Evolutionary conservation across 495 filamentous ascomycete species (phyloP).

Genomic region (Tuber umbilicatum): DNA sequence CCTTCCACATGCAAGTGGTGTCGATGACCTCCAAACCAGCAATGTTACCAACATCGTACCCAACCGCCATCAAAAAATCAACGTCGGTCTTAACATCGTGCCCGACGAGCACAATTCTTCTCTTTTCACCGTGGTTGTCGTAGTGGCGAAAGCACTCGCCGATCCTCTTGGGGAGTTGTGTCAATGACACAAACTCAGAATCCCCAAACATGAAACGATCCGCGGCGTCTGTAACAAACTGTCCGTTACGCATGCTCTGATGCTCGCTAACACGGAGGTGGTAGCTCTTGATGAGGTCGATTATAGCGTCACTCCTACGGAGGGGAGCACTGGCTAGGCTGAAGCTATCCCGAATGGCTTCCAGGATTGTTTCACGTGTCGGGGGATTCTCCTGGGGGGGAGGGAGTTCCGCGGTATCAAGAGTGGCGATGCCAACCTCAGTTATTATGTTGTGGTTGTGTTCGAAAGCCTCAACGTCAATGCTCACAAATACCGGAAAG

Average conservation of each 20-base stretch:
- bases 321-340: conserved; percentile 17
- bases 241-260: conserved; percentile 54
- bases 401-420: conserved; percentile 62
- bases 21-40: conserved; percentile 61
- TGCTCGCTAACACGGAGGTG: conserved; percentile 75
- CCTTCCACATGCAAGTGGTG: conserved; percentile 61
- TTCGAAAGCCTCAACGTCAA: conserved; percentile 83
- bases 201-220: conserved; percentile 69
- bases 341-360: conserved; percentile 54
- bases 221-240: conserved; percentile 63
- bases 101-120: conserved; percentile 70
- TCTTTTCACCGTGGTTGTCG: conserved; percentile 42
- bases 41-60: conserved; percentile 53
- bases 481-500: conserved; percentile 58
- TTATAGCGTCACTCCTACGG: conserved; percentile 47
- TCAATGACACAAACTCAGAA: conserved; percentile 47
- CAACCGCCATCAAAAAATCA: conserved; percentile 54
- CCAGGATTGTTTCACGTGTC: conserved; percentile 35
- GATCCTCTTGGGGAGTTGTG: conserved; percentile 44
- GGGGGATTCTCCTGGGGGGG: conserved; percentile 16
- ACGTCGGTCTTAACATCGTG: conserved; percentile 65
- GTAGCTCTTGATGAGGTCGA: conserved; percentile 54
- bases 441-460: conserved; percentile 56
- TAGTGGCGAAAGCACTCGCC: conserved; percentile 38
- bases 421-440: conserved; percentile 75